phyloP scores from a whole-genome alignment of 179 eudicot genomes.

The Amaranthus tricolor region DNA sequence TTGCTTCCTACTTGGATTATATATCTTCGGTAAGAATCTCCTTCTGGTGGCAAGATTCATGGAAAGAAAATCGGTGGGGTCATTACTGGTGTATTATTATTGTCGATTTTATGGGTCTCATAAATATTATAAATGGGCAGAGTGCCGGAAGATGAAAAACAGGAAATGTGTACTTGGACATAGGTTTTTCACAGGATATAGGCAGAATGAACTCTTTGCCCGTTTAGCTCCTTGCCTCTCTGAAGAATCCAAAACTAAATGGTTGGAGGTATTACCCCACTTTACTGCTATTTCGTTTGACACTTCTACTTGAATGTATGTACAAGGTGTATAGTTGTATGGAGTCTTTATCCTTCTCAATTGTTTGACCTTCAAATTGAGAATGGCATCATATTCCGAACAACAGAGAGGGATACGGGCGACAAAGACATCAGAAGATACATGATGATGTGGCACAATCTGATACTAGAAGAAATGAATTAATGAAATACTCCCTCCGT shows the following conservation, averaged over 20 bases:
- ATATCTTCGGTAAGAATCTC: conserved; percentile 68
- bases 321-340: conserved; percentile 2
- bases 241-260: conserved; percentile 41
- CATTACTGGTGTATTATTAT: conserved; percentile 54
- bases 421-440: neutral
- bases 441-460: conserved; percentile 6
- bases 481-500: neutral
- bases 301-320: conserved; percentile 15
- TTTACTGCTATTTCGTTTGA: conserved; percentile 13
- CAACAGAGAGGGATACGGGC: neutral
- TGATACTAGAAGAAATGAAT: conserved; percentile 6
- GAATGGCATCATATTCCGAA: neutral
- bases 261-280: conserved; percentile 38
- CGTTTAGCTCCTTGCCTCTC: conserved; percentile 49
- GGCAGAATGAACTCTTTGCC: conserved; percentile 59
- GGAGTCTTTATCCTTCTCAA: conserved; percentile 8
- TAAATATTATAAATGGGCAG: conserved; percentile 55
- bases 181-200: conserved; percentile 53
- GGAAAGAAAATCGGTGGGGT: conserved; percentile 52
- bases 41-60: conserved; percentile 48
- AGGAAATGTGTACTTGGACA: conserved; percentile 49
- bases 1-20: conserved; percentile 64
- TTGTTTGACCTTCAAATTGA: conserved; percentile 2
- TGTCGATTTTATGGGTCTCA: conserved; percentile 53
- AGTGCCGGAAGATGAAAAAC: conserved; percentile 54